Conservation (phyloP, 2,329 filamentous ascomycete species). For the Tolypocladium paradoxum region DNA sequence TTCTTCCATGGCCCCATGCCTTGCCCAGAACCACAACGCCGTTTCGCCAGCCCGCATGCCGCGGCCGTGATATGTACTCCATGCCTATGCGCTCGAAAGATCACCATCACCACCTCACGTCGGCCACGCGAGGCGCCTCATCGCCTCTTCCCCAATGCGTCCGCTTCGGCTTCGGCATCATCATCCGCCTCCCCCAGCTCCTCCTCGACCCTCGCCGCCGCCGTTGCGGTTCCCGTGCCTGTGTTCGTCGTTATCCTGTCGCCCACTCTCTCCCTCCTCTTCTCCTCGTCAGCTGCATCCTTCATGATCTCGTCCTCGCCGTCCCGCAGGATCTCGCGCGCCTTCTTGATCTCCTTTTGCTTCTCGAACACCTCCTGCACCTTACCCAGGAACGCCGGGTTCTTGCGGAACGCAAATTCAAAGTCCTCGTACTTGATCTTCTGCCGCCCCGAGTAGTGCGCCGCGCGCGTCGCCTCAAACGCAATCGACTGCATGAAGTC, state of each 20-base stretch:
- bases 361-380: slow-evolving; percentile 84
- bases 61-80: neutral
- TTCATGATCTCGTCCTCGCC: slow-evolving; percentile 51
- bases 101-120: neutral
- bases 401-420: slow-evolving; percentile 82
- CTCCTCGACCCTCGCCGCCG: slow-evolving; percentile 30
- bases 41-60: neutral
- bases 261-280: slow-evolving; percentile 22
- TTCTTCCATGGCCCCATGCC: neutral
- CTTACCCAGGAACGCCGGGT: slow-evolving; percentile 75
- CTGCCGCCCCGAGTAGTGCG: slow-evolving; percentile 76
- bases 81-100: neutral
- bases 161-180: slow-evolving; percentile 31
- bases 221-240: neutral
- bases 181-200: slow-evolving; percentile 43
- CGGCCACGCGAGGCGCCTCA: slow-evolving; percentile 9
- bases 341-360: slow-evolving; percentile 75
- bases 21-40: neutral
- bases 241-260: slow-evolving; percentile 4
- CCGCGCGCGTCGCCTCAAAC: slow-evolving; percentile 77
- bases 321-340: slow-evolving; percentile 64
- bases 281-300: slow-evolving; percentile 35
- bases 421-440: slow-evolving; percentile 99
- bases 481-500: slow-evolving; percentile 94
- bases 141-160: slow-evolving; percentile 27